These are phyloP conservation scores for Alternaria panax DNA, from an alignment of 2,329 filamentous ascomycete species.

Conservation along the genomic window DNA sequence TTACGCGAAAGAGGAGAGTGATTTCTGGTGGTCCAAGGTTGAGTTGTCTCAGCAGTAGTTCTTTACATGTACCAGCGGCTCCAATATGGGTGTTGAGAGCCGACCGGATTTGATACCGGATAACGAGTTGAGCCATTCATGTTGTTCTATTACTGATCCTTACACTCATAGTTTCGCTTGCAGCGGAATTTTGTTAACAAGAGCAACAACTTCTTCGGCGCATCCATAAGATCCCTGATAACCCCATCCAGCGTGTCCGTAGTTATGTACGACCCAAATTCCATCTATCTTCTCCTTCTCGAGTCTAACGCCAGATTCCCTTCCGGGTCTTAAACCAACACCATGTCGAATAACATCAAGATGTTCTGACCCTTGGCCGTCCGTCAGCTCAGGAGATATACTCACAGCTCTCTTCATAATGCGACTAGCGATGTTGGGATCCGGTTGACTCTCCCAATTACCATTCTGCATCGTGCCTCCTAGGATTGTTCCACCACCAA, in stretches of 20 bases:
- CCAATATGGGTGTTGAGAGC: neutral
- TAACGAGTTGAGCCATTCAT: neutral
- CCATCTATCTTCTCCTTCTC: slow-evolving; percentile 72
- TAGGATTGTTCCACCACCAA: slow-evolving; percentile 76
- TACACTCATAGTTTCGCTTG: neutral
- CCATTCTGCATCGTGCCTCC: slow-evolving; percentile 82
- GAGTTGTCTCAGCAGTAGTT: slow-evolving; percentile 38
- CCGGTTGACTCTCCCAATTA: slow-evolving; percentile 78
- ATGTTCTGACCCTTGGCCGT: slow-evolving; percentile 71
- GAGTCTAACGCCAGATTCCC: slow-evolving; percentile 75
- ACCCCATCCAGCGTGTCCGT: slow-evolving; percentile 79
- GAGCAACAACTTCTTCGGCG: slow-evolving; percentile 23
- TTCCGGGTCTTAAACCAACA: slow-evolving; percentile 79
- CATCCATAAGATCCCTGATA: slow-evolving; percentile 60
- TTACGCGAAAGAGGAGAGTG: slow-evolving; percentile 59
- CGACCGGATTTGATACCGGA: neutral
- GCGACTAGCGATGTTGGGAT: slow-evolving; percentile 76
- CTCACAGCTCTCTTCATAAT: slow-evolving; percentile 82
- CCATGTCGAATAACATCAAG: slow-evolving; percentile 76
- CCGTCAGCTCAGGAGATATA: slow-evolving; percentile 68
- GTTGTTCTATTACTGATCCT: neutral
- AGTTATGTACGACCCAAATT: slow-evolving; percentile 76
- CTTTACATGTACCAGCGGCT: neutral
- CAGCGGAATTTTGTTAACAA: neutral
- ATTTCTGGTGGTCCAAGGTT: slow-evolving; percentile 67